Evolutionary conservation across 129 eudicot species (phyloP).

Genomic region (Lactuca saligna): DNA sequence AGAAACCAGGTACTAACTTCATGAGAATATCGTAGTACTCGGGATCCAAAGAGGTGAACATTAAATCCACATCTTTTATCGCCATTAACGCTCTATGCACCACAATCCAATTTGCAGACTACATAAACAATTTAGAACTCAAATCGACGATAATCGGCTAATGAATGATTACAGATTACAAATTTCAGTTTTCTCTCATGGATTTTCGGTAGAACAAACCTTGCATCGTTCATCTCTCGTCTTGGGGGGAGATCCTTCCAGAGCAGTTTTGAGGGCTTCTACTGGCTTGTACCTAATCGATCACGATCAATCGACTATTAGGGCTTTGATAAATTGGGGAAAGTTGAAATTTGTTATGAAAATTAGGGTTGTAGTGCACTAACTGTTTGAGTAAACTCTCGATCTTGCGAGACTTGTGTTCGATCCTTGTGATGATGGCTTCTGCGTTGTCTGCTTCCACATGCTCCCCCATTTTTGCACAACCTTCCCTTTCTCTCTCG

Average conservation of each 20-base stretch:
- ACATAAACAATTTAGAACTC: slow-evolving; percentile 7
- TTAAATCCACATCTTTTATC: slow-evolving; percentile 75
- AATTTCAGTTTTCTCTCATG: background rate
- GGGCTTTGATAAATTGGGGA: slow-evolving; percentile 9
- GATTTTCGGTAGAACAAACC: slow-evolving; percentile 31
- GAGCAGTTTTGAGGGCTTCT: slow-evolving; percentile 85
- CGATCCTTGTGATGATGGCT: slow-evolving; percentile 81
- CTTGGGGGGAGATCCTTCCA: slow-evolving; percentile 84
- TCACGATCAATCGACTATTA: background rate
- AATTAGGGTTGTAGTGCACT: background rate
- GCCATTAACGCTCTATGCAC: slow-evolving; percentile 97
- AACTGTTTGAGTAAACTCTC: slow-evolving; percentile 90
- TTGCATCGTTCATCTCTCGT: slow-evolving; percentile 91
- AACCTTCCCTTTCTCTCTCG: slow-evolving; percentile 3
- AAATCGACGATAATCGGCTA: background rate
- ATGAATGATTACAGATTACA: background rate
- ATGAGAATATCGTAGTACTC: slow-evolving; percentile 93
- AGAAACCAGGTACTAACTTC: slow-evolving; percentile 58
- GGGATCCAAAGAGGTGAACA: slow-evolving; percentile 80
- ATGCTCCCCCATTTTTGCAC: slow-evolving; percentile 54
- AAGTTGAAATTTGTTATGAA: background rate
- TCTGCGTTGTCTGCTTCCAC: slow-evolving; percentile 91
- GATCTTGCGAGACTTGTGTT: slow-evolving; percentile 90
- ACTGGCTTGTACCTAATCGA: slow-evolving; percentile 67
- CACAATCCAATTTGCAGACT: slow-evolving; percentile 97